These are phyloP conservation scores for Fusarium verrucosum DNA, from an alignment of 2,329 filamentous ascomycete genomes.

Conservation along the genomic window DNA sequence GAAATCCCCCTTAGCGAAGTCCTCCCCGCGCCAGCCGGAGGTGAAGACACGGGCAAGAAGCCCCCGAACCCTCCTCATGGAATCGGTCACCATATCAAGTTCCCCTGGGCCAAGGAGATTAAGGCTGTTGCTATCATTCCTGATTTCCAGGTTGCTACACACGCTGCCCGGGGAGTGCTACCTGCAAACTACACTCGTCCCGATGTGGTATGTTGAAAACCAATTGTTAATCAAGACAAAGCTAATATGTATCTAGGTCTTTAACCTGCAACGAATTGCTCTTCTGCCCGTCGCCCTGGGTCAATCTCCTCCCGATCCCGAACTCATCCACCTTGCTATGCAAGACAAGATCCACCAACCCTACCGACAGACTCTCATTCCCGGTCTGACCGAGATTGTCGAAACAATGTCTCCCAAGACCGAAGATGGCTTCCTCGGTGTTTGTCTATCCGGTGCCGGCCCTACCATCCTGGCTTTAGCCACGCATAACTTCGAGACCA, in stretches of 20 bases:
- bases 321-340: constrained; percentile 97
- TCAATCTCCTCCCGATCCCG: constrained; percentile 87
- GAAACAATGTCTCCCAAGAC: constrained; percentile 88
- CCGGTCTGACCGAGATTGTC: constrained; percentile 89
- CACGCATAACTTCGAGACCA: constrained; percentile 86
- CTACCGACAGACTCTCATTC: constrained; percentile 90
- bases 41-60: constrained; percentile 84
- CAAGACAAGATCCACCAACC: constrained; percentile 98
- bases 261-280: constrained; percentile 94
- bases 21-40: constrained; percentile 87
- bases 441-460: constrained; percentile 93
- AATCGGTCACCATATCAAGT: constrained; percentile 97
- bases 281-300: constrained; percentile 89
- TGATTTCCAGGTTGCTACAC: constrained; percentile 94
- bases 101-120: constrained; percentile 92
- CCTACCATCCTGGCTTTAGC: constrained; percentile 95
- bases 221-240: not conserved
- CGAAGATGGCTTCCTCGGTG: constrained; percentile 88
- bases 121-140: constrained; percentile 97
- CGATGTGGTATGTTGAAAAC: constrained; percentile 72
- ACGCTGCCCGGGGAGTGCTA: constrained; percentile 85
- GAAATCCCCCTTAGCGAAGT: constrained; percentile 97
- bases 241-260: constrained; percentile 63
- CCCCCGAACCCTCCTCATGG: constrained; percentile 90
- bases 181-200: constrained; percentile 80